A percentile compares a stretch with the other conserved stretches of the same genome.
phyloP scores from a whole-genome alignment of 768 basidiomycete species.

The Galerina marginata region DNA sequence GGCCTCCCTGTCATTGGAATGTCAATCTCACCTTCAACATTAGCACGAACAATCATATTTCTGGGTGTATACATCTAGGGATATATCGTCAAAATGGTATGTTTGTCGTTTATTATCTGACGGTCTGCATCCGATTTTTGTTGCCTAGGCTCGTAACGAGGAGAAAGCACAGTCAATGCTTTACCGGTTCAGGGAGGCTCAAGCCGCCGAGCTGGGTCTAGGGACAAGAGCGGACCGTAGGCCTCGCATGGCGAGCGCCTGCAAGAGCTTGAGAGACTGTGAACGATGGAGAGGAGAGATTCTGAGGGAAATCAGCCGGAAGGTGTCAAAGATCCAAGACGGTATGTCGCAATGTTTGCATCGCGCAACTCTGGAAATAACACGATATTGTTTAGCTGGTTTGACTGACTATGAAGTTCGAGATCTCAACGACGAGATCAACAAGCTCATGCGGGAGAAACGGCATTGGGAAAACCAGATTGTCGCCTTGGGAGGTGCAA shows the following conservation, averaged over 20 bases:
- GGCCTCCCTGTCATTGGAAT: not conserved
- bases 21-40: too few species aligned
- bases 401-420: conserved; percentile 95
- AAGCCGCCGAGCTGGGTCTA: conserved; percentile 94
- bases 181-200: conserved; percentile 95
- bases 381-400: conserved; percentile 60
- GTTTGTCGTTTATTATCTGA: not conserved
- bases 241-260: conserved; percentile 90
- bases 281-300: conserved; percentile 98
- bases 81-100: conserved; percentile 7
- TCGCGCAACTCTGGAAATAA: not conserved
- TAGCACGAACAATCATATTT: too few species aligned
- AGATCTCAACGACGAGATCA: conserved; percentile 97
- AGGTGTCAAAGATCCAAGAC: conserved; percentile 98
- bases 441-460: conserved; percentile 93
- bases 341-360: conserved; percentile 48
- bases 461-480: conserved; percentile 99
- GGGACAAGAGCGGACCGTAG: conserved; percentile 84
- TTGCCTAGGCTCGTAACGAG: conserved; percentile 87
- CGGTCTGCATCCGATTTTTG: not conserved
- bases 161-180: conserved; percentile 97
- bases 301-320: conserved; percentile 90
- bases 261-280: conserved; percentile 91
- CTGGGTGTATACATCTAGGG: not conserved
- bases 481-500: conserved; percentile 93